Base-by-base conservation (phyloP, 164 flowering plant genomes). In the Akebia trifoliata region DNA sequence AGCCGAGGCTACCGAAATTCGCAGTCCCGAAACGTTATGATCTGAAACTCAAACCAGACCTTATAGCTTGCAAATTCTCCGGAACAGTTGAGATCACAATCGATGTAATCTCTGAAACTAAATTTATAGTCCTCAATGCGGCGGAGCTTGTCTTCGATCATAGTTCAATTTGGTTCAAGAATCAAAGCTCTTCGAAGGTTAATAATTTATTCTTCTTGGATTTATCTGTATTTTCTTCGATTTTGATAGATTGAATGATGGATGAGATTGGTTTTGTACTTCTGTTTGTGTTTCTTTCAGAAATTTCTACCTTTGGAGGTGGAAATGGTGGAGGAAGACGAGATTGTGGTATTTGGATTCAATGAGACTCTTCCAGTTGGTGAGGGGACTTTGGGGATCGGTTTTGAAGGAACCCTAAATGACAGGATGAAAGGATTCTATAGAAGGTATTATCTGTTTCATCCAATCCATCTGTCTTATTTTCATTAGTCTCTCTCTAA, bases 381-480 rank as follows among this genome's bases (percentile, higher is more conserved):
- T 5, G 72, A 68, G 9, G 81, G 79, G 35, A 61, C 61, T 38
- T 39, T 77, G 53, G 47, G 84, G n/a, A n/a, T n/a, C n/a, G n/a
- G n/a, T n/a, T n/a, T n/a, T n/a, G n/a, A n/a, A n/a, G n/a, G n/a
- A n/a, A n/a, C n/a, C n/a, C n/a, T n/a, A n/a, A n/a, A n/a, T n/a
- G n/a, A n/a, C n/a, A n/a, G n/a, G n/a, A n/a, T 90, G 97, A 87
- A 83, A 68, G 97, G 97, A 0, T 87, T 90, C 52, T 90, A 90
- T 54, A 77, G 83, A 66, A 87, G 97, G 95, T 87, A 62, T 53
- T 15, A 17, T 38, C 31, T 50, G 17, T 17, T 44, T 4, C 29
- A 17, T n/a, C 22, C 20, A 26, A 8, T 26, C 25, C 36, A 34
- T 28, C 0, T 9, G 15, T n/a, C 21, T 37, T n/a, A 21, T 20